phyloP scores from a whole-genome alignment of 306 rosid genomes.

The Luffa acutangula region DNA sequence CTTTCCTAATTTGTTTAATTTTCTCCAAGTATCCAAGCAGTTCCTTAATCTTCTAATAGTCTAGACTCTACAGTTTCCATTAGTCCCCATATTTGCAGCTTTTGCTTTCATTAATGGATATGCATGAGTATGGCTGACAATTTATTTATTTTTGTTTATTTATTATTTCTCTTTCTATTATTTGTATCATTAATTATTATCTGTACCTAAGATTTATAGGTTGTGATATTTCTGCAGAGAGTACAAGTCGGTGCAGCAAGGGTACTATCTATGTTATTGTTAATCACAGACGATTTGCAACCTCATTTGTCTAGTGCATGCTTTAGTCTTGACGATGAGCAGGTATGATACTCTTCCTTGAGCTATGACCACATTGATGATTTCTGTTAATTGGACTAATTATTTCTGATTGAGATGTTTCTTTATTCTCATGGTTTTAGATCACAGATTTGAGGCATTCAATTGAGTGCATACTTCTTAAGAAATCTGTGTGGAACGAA shows the following conservation, averaged over 20 bases:
- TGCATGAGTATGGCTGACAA: background rate
- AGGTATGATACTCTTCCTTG: slow-evolving; percentile 32
- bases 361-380: background rate
- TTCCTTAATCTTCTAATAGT: background rate
- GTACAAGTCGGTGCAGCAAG: slow-evolving; percentile 75
- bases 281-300: slow-evolving; percentile 43
- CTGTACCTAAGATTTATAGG: slow-evolving; percentile 8
- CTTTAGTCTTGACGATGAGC: slow-evolving; percentile 59
- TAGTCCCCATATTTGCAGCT: background rate
- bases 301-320: slow-evolving; percentile 47
- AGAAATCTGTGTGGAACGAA: slow-evolving; percentile 53
- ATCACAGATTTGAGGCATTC: slow-evolving; percentile 48
- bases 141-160: background rate
- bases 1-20: background rate
- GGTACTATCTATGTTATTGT: slow-evolving; percentile 57
- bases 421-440: slow-evolving; percentile 29
- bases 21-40: background rate
- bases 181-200: background rate
- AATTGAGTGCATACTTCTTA: slow-evolving; percentile 43
- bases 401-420: slow-evolving; percentile 3
- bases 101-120: background rate
- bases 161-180: background rate
- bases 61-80: background rate
- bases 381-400: slow-evolving; percentile 3
- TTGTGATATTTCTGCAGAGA: slow-evolving; percentile 34